Evolutionary conservation across 192 early-diverging fungal genomes (phyloP).

Genomic region (Gaertneriomyces semiglobifer): DNA sequence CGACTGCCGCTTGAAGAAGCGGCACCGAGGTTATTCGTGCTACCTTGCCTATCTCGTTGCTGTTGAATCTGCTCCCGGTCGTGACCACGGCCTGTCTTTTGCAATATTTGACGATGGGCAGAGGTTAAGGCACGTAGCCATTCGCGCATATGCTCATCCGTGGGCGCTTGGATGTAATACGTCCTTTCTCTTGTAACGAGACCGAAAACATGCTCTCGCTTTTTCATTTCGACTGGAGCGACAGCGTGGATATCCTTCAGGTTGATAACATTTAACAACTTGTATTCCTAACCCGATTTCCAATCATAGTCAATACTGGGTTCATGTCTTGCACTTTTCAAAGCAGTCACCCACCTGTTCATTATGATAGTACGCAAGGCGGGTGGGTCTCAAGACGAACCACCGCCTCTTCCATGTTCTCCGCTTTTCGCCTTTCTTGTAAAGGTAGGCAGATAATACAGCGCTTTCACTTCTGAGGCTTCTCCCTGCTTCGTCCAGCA

Average conservation of each 20-base stretch:
- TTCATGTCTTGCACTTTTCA: background rate
- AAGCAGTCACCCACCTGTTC: conserved; percentile 54
- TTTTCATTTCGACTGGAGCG: conserved; percentile 66
- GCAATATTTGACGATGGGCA: conserved; percentile 7
- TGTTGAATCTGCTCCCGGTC: too few relatives aligned
- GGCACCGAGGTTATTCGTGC: background rate
- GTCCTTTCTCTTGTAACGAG: conserved; percentile 71
- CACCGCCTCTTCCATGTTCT: conserved; percentile 78
- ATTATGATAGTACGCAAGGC: conserved; percentile 81
- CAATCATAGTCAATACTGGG: background rate
- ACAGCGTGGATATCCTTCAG: conserved; percentile 67
- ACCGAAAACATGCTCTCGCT: conserved; percentile 68
- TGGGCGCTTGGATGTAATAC: conserved; percentile 65
- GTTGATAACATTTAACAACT: conserved; percentile 69
- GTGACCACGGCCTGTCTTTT: too few relatives aligned
- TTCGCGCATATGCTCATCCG: conserved; percentile 56
- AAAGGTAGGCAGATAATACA: conserved; percentile 35
- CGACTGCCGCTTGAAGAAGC: background rate
- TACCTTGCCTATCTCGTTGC: background rate
- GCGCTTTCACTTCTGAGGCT: conserved; percentile 28
- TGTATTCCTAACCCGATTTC: conserved; percentile 60
- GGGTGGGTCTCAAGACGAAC: conserved; percentile 78
- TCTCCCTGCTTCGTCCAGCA: conserved; percentile 18
- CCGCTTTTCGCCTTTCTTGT: conserved; percentile 48
- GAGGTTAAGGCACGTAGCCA: conserved; percentile 50